These are phyloP conservation scores for Spathaspora sp. DNA, from an alignment of 1,139 yeast genomes.

Conservation along the genomic window DNA sequence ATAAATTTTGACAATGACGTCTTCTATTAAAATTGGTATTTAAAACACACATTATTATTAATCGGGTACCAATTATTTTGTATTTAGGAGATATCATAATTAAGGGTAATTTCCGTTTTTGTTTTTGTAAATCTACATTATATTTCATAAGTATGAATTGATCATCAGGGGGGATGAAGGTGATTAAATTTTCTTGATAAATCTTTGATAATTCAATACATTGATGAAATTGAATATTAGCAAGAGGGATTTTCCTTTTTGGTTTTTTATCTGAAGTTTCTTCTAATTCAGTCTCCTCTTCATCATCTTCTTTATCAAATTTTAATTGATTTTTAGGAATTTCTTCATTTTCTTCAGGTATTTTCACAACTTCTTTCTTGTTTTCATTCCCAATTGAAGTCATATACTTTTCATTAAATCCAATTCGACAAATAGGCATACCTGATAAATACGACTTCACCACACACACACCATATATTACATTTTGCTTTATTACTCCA, in stretches of 20 bases:
- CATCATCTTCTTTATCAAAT: conserved; percentile 17
- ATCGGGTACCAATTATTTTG: conserved; percentile 22
- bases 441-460: conserved; percentile 47
- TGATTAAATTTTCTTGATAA: conserved; percentile 37
- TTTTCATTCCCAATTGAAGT: conserved; percentile 26
- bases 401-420: conserved; percentile 40
- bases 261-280: background rate
- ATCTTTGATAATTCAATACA: conserved; percentile 42
- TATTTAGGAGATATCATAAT: conserved; percentile 39
- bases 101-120: conserved; percentile 35
- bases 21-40: conserved; percentile 36
- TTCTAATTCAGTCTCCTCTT: background rate
- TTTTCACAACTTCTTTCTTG: conserved; percentile 6
- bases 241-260: conserved; percentile 28
- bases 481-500: conserved; percentile 31
- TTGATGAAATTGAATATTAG: conserved; percentile 49
- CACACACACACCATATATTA: conserved; percentile 35
- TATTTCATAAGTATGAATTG: conserved; percentile 41
- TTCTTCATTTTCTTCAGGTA: conserved; percentile 12
- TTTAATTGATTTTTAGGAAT: conserved; percentile 20
- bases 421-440: conserved; percentile 46
- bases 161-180: conserved; percentile 50
- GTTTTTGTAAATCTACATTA: conserved; percentile 41
- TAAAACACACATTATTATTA: conserved; percentile 39
- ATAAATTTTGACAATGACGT: conserved; percentile 33